Percentiles rank a stretch among this genome's conserved stretches.
Conservation (phyloP, 495 filamentous ascomycete genomes). For the Lasiosphaeris hirsuta region DNA sequence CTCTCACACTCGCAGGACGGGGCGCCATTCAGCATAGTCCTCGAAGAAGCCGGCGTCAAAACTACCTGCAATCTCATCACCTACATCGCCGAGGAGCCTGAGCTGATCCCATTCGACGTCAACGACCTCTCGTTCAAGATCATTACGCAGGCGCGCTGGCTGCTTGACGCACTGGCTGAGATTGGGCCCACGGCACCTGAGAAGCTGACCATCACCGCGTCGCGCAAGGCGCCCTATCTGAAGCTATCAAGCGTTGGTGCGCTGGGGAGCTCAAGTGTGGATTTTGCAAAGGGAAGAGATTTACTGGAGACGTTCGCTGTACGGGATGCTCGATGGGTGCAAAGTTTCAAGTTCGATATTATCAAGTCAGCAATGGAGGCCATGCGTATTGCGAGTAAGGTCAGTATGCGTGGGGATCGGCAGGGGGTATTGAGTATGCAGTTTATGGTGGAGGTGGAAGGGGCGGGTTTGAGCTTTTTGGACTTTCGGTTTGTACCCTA, state of each 20-base stretch:
- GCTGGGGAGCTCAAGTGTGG: slow-evolving; percentile 75
- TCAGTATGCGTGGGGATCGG: slow-evolving; percentile 81
- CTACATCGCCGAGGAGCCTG: slow-evolving; percentile 65
- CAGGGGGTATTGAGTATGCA: slow-evolving; percentile 91
- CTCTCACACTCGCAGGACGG: slow-evolving; percentile 71
- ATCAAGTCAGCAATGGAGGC: slow-evolving; percentile 78
- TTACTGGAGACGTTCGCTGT: slow-evolving; percentile 77
- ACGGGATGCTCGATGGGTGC: slow-evolving; percentile 42
- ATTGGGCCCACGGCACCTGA: slow-evolving; percentile 68
- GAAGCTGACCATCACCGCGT: slow-evolving; percentile 59
- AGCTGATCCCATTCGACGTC: slow-evolving; percentile 80
- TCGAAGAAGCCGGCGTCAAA: slow-evolving; percentile 80
- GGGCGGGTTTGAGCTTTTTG: slow-evolving; percentile 39
- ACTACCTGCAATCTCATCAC: slow-evolving; percentile 92
- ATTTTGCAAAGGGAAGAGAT: slow-evolving; percentile 73
- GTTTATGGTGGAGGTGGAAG: slow-evolving; percentile 87
- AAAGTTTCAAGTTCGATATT: slow-evolving; percentile 78
- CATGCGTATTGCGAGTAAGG: slow-evolving; percentile 88
- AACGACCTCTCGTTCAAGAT: slow-evolving; percentile 82
- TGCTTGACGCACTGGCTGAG: slow-evolving; percentile 81
- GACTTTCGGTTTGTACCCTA: slow-evolving; percentile 53
- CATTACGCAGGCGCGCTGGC: slow-evolving; percentile 82
- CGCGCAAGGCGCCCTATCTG: slow-evolving; percentile 65
- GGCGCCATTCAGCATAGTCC: slow-evolving; percentile 70
- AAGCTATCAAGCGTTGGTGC: slow-evolving; percentile 69